phyloP scores from a whole-genome alignment of 192 early-diverging fungal species.

The Coemansia sp. region DNA sequence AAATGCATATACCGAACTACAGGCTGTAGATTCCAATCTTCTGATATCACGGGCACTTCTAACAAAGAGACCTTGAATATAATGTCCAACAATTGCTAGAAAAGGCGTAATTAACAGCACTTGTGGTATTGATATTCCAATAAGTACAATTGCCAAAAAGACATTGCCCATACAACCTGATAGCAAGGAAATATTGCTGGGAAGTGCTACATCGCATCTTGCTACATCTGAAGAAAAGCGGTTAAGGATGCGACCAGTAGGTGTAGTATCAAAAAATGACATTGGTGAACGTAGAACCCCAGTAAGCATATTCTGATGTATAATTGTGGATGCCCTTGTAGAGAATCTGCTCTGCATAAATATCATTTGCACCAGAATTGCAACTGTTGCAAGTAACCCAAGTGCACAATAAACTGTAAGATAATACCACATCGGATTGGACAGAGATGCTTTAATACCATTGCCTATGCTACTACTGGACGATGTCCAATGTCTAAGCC shows the following conservation, averaged over 20 bases:
- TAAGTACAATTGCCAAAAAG: background rate
- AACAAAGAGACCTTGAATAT: background rate
- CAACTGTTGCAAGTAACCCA: background rate
- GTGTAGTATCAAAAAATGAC: conserved; percentile 9
- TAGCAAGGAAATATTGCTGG: background rate
- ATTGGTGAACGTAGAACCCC: conserved; percentile 10
- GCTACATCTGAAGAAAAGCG: conserved; percentile 5
- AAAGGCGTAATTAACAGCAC: background rate
- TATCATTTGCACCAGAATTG: background rate
- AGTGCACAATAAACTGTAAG: conserved; percentile 3
- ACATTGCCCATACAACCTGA: background rate
- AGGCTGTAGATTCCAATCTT: background rate
- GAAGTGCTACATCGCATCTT: background rate
- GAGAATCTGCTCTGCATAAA: background rate
- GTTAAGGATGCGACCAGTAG: too few relatives aligned
- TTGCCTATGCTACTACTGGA: background rate
- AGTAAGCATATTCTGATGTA: conserved; percentile 7
- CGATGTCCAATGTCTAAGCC: conserved; percentile 16
- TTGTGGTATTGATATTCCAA: conserved; percentile 3
- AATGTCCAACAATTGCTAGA: background rate
- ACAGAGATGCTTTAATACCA: background rate
- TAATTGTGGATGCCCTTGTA: background rate
- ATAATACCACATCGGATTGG: background rate
- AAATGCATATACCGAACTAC: conserved; percentile 4
- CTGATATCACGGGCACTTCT: conserved; percentile 1